These are phyloP conservation scores for Aaosphaeria pasadenensis DNA, from an alignment of 2,329 filamentous ascomycete species.

Conservation along the genomic window DNA sequence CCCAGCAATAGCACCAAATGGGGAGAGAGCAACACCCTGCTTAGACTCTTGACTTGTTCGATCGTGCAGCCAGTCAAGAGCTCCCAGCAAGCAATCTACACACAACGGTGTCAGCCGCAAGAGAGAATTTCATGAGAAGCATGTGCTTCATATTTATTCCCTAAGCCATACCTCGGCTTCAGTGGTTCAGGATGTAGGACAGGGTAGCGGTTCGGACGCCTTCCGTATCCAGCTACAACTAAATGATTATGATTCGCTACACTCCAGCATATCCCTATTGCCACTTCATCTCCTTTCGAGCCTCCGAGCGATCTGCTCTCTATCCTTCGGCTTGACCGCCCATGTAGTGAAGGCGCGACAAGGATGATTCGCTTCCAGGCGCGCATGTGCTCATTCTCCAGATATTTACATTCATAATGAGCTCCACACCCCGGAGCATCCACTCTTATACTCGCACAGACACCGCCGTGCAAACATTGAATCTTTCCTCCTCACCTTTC, in stretches of 20 bases:
- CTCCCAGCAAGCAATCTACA: background rate
- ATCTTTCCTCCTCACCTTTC: no score
- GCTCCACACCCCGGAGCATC: constrained; percentile 27
- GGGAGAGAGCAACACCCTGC: no score
- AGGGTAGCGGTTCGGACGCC: constrained; percentile 31
- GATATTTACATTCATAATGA: constrained; percentile 11
- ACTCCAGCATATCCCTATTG: constrained; percentile 12
- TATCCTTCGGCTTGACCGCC: constrained; percentile 5
- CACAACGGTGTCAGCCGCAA: constrained; percentile 8
- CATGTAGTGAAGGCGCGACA: constrained; percentile 10
- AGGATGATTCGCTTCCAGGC: constrained; percentile 11
- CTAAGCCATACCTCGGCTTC: constrained; percentile 11
- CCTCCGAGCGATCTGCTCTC: constrained; percentile 12
- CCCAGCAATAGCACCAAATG: no score
- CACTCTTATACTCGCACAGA: constrained; percentile 4
- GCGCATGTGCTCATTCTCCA: constrained; percentile 26
- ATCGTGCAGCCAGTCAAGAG: background rate
- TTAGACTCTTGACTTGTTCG: background rate
- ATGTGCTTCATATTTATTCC: constrained; percentile 10
- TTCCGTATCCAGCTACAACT: constrained; percentile 23
- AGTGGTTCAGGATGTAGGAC: constrained; percentile 7
- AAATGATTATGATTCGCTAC: constrained; percentile 13
- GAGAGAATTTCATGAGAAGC: constrained; percentile 5
- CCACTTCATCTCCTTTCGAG: constrained; percentile 21
- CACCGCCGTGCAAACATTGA: no score